Evolutionary conservation across 140 eudicot genomes (phyloP).

Genomic region (Erigeron philadelphicus): DNA sequence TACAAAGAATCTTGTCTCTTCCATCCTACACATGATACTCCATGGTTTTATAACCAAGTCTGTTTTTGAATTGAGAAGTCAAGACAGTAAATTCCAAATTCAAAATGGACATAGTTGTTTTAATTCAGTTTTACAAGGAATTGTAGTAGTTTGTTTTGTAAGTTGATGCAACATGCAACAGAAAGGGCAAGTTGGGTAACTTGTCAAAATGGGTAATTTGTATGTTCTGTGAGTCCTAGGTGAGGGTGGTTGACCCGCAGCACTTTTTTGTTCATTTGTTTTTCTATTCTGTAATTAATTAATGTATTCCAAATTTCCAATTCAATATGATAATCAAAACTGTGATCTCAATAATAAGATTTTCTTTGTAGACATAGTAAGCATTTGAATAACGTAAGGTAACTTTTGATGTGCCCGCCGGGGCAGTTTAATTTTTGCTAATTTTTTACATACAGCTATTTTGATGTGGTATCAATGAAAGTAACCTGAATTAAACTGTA

Average conservation of each 20-base stretch:
- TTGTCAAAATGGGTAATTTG: not conserved
- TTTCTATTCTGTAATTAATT: no score
- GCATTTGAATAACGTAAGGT: not conserved
- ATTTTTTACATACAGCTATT: not conserved
- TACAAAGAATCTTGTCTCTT: not conserved
- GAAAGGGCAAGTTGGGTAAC: not conserved
- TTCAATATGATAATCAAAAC: not conserved
- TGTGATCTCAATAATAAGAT: not conserved
- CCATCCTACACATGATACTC: not conserved
- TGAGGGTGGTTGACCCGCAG: not conserved
- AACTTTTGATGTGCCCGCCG: not conserved
- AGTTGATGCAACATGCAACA: not conserved
- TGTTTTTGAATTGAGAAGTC: constrained; percentile 10
- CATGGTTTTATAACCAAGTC: not conserved
- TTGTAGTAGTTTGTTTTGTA: not conserved
- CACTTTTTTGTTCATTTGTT: not conserved
- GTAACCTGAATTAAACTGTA: not conserved
- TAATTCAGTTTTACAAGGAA: not conserved
- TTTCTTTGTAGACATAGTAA: not conserved
- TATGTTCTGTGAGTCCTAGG: not conserved
- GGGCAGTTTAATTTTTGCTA: not conserved
- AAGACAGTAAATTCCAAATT: not conserved
- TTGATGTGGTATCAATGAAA: not conserved
- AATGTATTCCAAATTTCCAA: no score
- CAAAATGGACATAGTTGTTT: not conserved